phyloP scores from a whole-genome alignment of 495 filamentous ascomycete species.

The Penicillium bialowiezense region DNA sequence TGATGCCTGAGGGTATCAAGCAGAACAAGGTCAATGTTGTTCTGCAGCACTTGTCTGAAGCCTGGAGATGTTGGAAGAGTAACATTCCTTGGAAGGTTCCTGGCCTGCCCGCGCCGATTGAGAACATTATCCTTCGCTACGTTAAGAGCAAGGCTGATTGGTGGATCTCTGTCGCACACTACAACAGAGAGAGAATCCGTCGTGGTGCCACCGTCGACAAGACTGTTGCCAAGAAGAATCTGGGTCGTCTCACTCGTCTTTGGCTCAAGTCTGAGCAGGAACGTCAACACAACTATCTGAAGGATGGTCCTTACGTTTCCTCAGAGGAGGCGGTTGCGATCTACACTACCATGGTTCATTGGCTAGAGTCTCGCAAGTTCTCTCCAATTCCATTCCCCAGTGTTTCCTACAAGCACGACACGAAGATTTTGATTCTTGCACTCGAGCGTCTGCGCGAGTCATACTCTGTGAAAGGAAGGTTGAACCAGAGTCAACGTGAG shows the following conservation, averaged over 20 bases:
- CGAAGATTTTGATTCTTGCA: conserved; percentile 96
- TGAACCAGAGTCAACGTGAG: conserved; percentile 97
- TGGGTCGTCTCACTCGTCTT: conserved; percentile 88
- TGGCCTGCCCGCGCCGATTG: conserved; percentile 91
- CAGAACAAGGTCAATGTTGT: conserved; percentile 99
- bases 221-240: conserved; percentile 98
- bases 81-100: conserved; percentile 99
- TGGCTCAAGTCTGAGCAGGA: conserved; percentile 99
- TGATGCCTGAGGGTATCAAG: conserved; percentile 99
- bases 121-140: conserved; percentile 97
- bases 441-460: conserved; percentile 92
- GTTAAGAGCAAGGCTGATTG: conserved; percentile 99
- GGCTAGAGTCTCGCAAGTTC: conserved; percentile 97
- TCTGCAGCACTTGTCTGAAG: conserved; percentile 93
- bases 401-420: conserved; percentile 99
- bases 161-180: conserved; percentile 99
- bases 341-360: conserved; percentile 98
- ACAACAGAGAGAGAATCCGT: conserved; percentile 95
- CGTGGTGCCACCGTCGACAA: conserved; percentile 97
- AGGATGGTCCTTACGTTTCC: conserved; percentile 97
- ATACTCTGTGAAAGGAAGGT: conserved; percentile 94
- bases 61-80: conserved; percentile 99
- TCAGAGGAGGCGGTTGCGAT: conserved; percentile 98
- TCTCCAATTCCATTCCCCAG: conserved; percentile 98
- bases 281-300: conserved; percentile 98